Evolutionary conservation across 1,284 basidiomycete genomes (phyloP), one percentile per base, ranked within the genome.

Genomic region (Chiua sp.): DNA sequence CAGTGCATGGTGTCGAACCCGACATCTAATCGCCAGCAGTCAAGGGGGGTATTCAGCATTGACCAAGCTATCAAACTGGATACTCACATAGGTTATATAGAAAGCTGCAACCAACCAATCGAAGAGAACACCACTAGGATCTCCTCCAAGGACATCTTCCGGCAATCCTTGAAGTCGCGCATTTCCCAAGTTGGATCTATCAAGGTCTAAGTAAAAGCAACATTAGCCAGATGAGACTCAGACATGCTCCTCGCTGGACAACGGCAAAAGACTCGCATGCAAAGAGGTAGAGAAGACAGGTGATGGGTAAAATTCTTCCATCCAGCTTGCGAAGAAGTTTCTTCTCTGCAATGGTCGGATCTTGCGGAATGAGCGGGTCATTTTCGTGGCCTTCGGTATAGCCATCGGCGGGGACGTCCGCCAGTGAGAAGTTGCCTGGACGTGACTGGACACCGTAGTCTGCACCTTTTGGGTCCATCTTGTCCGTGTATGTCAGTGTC

Each of bases 101-200:
- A 92, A 92, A 2, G 80, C 81, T 0, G 91, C 90, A 65, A 83
- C 89, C 53, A 89, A 75, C 91, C 90, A 92, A 67, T 90, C 84
- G 67, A 84, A 92, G 22, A 84, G 76, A 23, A 78, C 64, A 3
- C 90, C 91, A 0, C 83, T 86, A 1, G 82, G 81, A 68, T 92
- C 90, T 6, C 90, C 88, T 23, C 79, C 76, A 4, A 92, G 81
- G 8, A 81, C 74, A 66, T 91, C 89, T 47, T 84, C 72, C 6
- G 87, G 82, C 1, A 92, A 77, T 4, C 87, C 87, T 73, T 90
- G 90, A 30, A 92, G 75, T 54, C 90, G 82, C 22, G 90, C 91
- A 70, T 92, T 92, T 11, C 90, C 90, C 50, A 92, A 69, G 63
- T 92, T 92, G 11, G 85, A 85, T 57, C 90, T 82, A 68, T 92